Conservation (phyloP, 345 rosid genomes). For the Hirschfeldia incana region DNA sequence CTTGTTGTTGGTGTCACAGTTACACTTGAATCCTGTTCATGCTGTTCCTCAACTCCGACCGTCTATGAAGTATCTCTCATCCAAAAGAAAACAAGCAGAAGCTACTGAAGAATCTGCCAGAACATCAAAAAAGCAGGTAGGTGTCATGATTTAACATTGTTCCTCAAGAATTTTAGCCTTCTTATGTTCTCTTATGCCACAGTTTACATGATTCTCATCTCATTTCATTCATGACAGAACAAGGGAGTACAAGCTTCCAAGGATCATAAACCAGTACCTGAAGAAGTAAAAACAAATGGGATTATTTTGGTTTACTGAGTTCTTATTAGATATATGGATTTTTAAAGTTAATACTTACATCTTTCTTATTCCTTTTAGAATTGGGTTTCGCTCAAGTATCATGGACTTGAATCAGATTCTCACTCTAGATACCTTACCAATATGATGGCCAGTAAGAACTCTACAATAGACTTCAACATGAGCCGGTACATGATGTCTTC, state of each 20-base stretch:
- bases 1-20: slow-evolving; percentile 53
- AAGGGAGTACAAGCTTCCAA: slow-evolving; percentile 46
- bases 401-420: slow-evolving; percentile 63
- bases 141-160: slow-evolving; percentile 6
- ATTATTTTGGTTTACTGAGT: slow-evolving; percentile 8
- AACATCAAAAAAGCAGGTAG: slow-evolving; percentile 67
- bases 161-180: background rate
- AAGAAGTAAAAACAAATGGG: slow-evolving; percentile 44
- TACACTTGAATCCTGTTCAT: slow-evolving; percentile 78
- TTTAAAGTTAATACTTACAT: slow-evolving; percentile 8
- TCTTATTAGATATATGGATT: slow-evolving; percentile 23
- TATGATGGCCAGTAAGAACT: slow-evolving; percentile 57
- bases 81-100: slow-evolving; percentile 43
- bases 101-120: slow-evolving; percentile 43
- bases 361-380: slow-evolving; percentile 44
- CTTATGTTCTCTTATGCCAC: slow-evolving; percentile 1
- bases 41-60: slow-evolving; percentile 89
- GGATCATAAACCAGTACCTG: slow-evolving; percentile 49
- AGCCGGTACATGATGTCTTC: slow-evolving; percentile 51
- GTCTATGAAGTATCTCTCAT: slow-evolving; percentile 50
- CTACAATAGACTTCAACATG: slow-evolving; percentile 67
- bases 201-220: background rate
- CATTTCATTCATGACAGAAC: slow-evolving; percentile 43
- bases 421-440: slow-evolving; percentile 55
- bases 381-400: slow-evolving; percentile 78